These are phyloP conservation scores for Malassezia dermatis DNA, from an alignment of 1,284 basidiomycete genomes.

Conservation along the genomic window DNA sequence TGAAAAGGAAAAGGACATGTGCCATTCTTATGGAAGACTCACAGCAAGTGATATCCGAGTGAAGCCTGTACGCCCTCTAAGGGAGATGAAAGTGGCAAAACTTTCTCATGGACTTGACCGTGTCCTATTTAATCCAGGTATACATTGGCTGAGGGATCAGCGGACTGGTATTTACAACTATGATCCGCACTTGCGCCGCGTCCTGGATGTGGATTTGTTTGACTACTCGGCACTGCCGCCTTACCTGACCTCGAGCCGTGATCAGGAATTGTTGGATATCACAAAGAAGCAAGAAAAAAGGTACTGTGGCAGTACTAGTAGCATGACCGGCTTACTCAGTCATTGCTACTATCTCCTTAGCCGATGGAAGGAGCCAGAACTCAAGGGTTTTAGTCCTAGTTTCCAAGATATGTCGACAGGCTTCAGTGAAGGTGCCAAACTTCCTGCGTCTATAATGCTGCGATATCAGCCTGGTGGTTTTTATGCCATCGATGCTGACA, in stretches of 20 bases:
- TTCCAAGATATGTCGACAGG: slow-evolving; percentile 58
- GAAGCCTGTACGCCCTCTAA: slow-evolving; percentile 24
- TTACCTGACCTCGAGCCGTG: slow-evolving; percentile 71
- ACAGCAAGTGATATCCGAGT: not conserved
- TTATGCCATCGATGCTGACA: slow-evolving; percentile 71
- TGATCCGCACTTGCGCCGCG: slow-evolving; percentile 58
- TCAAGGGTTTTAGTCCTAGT: slow-evolving; percentile 40
- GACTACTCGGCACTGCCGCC: slow-evolving; percentile 70
- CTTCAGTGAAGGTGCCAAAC: slow-evolving; percentile 70
- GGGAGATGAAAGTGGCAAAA: slow-evolving; percentile 54
- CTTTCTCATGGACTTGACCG: slow-evolving; percentile 70
- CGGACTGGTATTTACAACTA: slow-evolving; percentile 81
- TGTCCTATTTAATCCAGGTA: slow-evolving; percentile 57
- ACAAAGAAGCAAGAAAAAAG: slow-evolving; percentile 56
- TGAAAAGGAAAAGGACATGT: not conserved
- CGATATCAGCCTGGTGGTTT: slow-evolving; percentile 52
- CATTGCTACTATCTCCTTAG: slow-evolving; percentile 68
- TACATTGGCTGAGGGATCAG: slow-evolving; percentile 80
- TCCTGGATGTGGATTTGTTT: slow-evolving; percentile 75
- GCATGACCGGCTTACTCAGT: slow-evolving; percentile 67
- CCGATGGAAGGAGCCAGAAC: slow-evolving; percentile 42
- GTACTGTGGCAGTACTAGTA: slow-evolving; percentile 86
- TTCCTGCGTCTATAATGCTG: slow-evolving; percentile 65
- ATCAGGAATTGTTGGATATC: slow-evolving; percentile 61
- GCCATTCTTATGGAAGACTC: not conserved